Conservation (phyloP, 2,329 filamentous ascomycete species). For the Beauveria rudraprayagi region DNA sequence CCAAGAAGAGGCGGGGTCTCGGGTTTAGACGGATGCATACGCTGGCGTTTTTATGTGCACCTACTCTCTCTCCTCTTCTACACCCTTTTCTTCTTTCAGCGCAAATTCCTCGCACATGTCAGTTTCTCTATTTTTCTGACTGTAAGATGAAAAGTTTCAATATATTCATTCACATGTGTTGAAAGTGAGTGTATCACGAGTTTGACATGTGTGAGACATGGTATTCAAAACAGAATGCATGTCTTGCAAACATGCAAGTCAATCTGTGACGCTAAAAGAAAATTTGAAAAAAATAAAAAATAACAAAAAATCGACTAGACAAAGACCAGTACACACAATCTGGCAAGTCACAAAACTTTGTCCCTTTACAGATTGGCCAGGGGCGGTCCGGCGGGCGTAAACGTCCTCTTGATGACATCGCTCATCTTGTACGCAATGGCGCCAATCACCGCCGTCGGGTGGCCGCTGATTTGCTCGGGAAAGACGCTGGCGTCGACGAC, state of each 20-base stretch:
- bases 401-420: constrained; percentile 12
- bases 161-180: background rate
- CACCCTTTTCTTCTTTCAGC: background rate
- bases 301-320: background rate
- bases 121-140: background rate
- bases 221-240: background rate
- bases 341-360: no score
- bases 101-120: no score
- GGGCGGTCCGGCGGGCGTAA: background rate
- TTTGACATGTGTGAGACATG: background rate
- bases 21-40: constrained; percentile 1
- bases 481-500: constrained; percentile 52
- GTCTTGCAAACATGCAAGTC: background rate
- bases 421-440: constrained; percentile 16
- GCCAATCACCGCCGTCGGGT: constrained; percentile 16
- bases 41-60: background rate
- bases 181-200: background rate
- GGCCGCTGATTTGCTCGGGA: constrained; percentile 27
- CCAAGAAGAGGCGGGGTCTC: background rate
- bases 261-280: background rate
- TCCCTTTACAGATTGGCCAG: constrained; percentile 1
- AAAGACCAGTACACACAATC: background rate
- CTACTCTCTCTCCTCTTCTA: background rate
- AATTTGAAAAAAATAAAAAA: no score
- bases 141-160: background rate